Percentiles rank a stretch among this genome's conserved stretches.
Conservation (phyloP, 2,329 filamentous ascomycete genomes). For the Microthyrium microscopicum region DNA sequence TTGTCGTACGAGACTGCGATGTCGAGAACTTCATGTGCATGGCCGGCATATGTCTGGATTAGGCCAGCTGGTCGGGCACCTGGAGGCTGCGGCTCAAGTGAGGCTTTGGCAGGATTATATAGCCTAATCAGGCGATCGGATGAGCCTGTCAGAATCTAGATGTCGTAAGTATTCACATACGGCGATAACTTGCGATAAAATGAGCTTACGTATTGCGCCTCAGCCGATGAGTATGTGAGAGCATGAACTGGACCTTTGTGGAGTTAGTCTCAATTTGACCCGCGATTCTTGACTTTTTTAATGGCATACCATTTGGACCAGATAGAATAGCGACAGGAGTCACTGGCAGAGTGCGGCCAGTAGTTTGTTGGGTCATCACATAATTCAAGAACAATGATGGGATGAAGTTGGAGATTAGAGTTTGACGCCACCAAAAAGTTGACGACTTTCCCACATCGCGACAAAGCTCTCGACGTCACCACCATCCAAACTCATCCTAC, state of each 20-base stretch:
- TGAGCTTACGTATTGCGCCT: slow-evolving; percentile 30
- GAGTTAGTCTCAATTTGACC: not conserved
- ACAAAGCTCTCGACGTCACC: too few relatives aligned
- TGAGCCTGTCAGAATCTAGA: slow-evolving; percentile 57
- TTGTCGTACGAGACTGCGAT: slow-evolving; percentile 61
- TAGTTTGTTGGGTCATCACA: too few relatives aligned
- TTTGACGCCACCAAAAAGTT: too few relatives aligned
- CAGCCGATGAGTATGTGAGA: slow-evolving; percentile 31
- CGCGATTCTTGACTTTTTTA: too few relatives aligned
- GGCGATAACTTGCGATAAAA: slow-evolving; percentile 6
- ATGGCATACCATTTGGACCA: too few relatives aligned
- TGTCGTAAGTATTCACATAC: not conserved
- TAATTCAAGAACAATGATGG: too few relatives aligned
- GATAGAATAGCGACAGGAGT: too few relatives aligned
- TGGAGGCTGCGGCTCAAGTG: slow-evolving; percentile 14
- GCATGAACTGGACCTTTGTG: slow-evolving; percentile 29
- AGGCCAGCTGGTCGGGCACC: slow-evolving; percentile 26
- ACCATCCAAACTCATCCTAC: too few relatives aligned
- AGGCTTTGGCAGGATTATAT: slow-evolving; percentile 54
- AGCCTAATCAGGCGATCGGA: slow-evolving; percentile 73
- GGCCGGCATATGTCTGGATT: slow-evolving; percentile 76
- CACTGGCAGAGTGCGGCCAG: too few relatives aligned
- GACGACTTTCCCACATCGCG: too few relatives aligned
- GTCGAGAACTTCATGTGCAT: slow-evolving; percentile 83
- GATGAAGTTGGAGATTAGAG: too few relatives aligned